Evolutionary conservation across 352 stramenopile species (phyloP).

Genomic region (Peronospora tabacina): DNA sequence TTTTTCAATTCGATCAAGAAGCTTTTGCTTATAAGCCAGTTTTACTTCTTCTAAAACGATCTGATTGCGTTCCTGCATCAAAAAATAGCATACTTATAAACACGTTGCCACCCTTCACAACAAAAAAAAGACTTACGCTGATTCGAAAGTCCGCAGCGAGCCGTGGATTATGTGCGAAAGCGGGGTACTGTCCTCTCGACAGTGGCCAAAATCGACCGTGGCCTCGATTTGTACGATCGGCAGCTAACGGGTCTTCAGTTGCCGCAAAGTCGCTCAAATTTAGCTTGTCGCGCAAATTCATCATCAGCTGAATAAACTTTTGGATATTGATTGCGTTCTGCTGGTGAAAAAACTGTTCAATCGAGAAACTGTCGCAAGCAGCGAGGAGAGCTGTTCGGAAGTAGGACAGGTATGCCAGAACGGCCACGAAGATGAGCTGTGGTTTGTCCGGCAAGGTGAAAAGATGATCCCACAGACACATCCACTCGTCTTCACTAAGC

Average conservation of each 20-base stretch:
- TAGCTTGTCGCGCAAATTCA: constrained; percentile 42
- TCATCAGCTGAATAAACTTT: constrained; percentile 57
- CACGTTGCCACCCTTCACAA: background rate
- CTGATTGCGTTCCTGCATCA: constrained; percentile 61
- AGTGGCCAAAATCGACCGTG: constrained; percentile 44
- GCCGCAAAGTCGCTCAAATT: constrained; percentile 28
- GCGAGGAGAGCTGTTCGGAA: constrained; percentile 56
- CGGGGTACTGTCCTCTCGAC: constrained; percentile 63
- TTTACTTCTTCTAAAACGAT: constrained; percentile 74
- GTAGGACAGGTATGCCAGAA: constrained; percentile 68
- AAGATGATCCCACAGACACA: constrained; percentile 84
- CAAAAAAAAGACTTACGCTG: constrained; percentile 38
- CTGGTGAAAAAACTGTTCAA: constrained; percentile 83
- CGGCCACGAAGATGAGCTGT: constrained; percentile 49
- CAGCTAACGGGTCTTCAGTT: constrained; percentile 5
- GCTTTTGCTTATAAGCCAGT: constrained; percentile 50
- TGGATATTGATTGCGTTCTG: constrained; percentile 77
- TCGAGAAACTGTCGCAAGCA: constrained; percentile 44
- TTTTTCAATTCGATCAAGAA: constrained; percentile 48
- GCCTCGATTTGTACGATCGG: background rate
- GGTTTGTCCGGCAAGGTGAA: constrained; percentile 66
- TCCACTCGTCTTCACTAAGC: constrained; percentile 81
- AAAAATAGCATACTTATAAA: constrained; percentile 8
- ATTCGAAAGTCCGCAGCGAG: constrained; percentile 84
- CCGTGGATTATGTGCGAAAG: constrained; percentile 67